Evolutionary conservation across 176 grass and related monocot species (phyloP).

Genomic region (Bonia amplexicaulis): DNA sequence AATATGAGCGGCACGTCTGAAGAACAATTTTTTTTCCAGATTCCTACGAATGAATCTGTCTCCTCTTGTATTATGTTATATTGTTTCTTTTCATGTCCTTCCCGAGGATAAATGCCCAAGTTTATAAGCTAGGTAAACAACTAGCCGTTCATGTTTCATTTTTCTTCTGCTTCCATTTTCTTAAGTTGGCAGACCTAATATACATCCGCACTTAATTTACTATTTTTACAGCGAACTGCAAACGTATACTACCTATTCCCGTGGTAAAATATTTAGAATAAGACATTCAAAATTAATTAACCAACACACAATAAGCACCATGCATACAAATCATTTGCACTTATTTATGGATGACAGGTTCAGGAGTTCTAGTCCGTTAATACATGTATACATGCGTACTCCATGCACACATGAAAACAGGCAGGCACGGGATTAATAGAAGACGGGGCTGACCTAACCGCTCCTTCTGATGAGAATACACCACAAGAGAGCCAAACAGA

Average conservation of each 20-base stretch:
- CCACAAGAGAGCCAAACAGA: not conserved
- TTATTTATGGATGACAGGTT: not conserved
- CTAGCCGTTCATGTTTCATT: not conserved
- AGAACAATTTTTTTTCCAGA: too few relatives aligned
- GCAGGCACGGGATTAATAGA: not conserved
- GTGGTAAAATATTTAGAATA: too few relatives aligned
- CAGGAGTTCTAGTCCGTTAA: not conserved
- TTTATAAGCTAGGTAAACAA: not conserved
- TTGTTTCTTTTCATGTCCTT: not conserved
- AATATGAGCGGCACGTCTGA: not conserved
- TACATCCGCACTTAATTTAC: not conserved
- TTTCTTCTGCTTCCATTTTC: not conserved
- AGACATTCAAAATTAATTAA: too few relatives aligned
- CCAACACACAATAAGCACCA: not conserved
- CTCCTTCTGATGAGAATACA: not conserved
- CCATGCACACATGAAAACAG: not conserved
- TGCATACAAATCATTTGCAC: not conserved
- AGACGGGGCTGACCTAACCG: not conserved
- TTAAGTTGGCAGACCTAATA: not conserved
- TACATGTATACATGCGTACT: not conserved
- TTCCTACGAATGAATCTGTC: too few relatives aligned
- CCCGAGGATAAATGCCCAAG: not conserved
- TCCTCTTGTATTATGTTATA: not conserved
- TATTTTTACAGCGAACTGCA: too few relatives aligned
- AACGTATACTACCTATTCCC: too few relatives aligned